Base-by-base conservation (phyloP, 306 rosid genomes). In the Ceratonia siliqua region DNA sequence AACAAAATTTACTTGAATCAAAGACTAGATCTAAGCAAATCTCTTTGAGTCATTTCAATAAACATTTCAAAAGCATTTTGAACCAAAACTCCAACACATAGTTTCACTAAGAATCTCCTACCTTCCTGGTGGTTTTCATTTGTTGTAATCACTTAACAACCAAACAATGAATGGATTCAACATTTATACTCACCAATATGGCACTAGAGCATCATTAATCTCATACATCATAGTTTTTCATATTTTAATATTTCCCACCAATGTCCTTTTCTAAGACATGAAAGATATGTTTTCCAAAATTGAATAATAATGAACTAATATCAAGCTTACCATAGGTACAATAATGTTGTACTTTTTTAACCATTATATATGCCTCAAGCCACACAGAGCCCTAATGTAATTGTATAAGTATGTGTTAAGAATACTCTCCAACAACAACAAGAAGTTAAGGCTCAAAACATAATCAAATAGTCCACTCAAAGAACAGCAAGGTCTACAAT, bases 401-500 rank as follows among this genome's bases (percentile, higher is more conserved):
- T 79, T n/a, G 53, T n/a, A 28, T 65, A 41, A 9, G 58, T 27
- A 13, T 5, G 24, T 24, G 66, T 22, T 24, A 43, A 65, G 39
- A 66, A 66, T 56, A 56, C 46, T 42, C 35, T 45, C 55, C 38
- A 5, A 24, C 15, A 43, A 65, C 42, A 45, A 25, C 53, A 35
- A 66, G 58, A 57, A 73, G 42, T 45, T 68, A 79, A 79, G 21
- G 45, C 55, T 72, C 24, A 5, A 3, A 53, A 62, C 42, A n/a
- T n/a, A n/a, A n/a, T n/a, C n/a, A n/a, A n/a, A 78, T 50, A 41
- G 11, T 7, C n/a, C 32, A 49, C 32, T 27, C 6, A 5, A 57
- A 25, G 66, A 80, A 12, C 55, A 68, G 24, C 9, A 46, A 36
- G 39, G 42, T 18, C 15, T 30, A 74, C 41, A 18, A 39, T 21